Evolutionary conservation across 1,139 yeast species (phyloP), one percentile per base, ranked within the genome.

Genomic region (Pneumocystis wakefieldiae): DNA sequence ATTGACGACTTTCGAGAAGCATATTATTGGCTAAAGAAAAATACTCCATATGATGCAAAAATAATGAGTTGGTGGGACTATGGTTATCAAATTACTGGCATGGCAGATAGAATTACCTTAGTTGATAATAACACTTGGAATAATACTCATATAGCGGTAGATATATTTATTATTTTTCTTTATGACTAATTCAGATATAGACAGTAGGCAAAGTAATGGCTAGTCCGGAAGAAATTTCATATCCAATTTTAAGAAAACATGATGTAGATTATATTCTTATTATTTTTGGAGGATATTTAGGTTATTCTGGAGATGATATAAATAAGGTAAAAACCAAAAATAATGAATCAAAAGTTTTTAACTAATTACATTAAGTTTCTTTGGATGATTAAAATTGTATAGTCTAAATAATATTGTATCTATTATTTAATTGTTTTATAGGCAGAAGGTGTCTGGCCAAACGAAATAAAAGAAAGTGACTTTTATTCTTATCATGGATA

Each of bases 1-100:
- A 94, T 94, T 72, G 99, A 94, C 75, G 99, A 94, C 75, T 94
- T 86, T 79, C 85, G 99, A 77, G 99, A 94, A 78, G 98, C 98
- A 6, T 94, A 94, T 78, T 92, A 92, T 76, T 94, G 99, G 99
- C 80, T 94, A 70, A 84, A 98, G 73, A 90, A 92, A 96, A 94
- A 94, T 77, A 92, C 98, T 0, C 84, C 88, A 3, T 97, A 91
- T 73, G 98, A 94, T 73, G 87, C 97, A 61, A 90, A 88, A 75
- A 86, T 94, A 67, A 89, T 94, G 87, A 87, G 97, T 7, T 94
- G 99, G 99, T 94, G 99, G 99, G 99, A 94, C 79, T 94, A 94
- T 73, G 99, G 99, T 64, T 94, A 94, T 76, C 99, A 94, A 77
- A 94, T 94, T 72, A 98, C 98, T 70, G 99, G 99, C 67, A 92